Base-by-base conservation (phyloP, 345 rosid species). In the Salix koriyanagi region DNA sequence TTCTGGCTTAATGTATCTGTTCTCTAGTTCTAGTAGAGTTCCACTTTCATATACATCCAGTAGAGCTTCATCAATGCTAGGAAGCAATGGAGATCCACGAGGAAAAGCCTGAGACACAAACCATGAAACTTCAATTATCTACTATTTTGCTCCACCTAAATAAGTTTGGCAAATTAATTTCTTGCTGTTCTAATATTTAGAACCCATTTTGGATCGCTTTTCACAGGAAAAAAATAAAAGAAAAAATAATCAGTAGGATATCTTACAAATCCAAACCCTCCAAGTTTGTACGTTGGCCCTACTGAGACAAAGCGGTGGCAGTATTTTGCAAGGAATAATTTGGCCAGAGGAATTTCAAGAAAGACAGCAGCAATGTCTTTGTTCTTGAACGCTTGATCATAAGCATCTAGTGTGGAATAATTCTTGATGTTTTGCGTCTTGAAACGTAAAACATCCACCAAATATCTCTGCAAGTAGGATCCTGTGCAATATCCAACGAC, bases 251-350 rank as follows among this genome's bases (percentile, higher is more conserved):
- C 6, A 16, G 36, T n/a, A 18, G 4, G 28, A 60, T 44, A 13
- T 13, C 73, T 77, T 73, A 79, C 81, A 34, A 72, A 79, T 42
- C 81, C 81, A 62, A 79, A 73, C 26, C 81, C 81, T 39, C 69
- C 81, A 32, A 28, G 16, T 68, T 73, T 41, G 64, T 28, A 79
- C 21, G 77, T 65, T 21, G 81, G 81, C 30, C 81, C 81, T 18
- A 62, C 61, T 15, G 19, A 12, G 18, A 54, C 74, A 30, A 62
- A 79, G 25, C 60, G 73, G 8, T 44, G n/a, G 50, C 77, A 67
- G 44, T 79, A 39, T 12, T 30, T 73, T 1, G 77, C 68, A 9
- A 68, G 48, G 37, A 79, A 79, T 42, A 79, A 28, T 58, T 73
- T 73, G 50, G 81, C 81, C 18, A 72, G 4, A 15, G 81, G 81